Evolutionary conservation across 257 asterid species (phyloP), one percentile per base, ranked within the genome.

Genomic region (Solanum piurae): DNA sequence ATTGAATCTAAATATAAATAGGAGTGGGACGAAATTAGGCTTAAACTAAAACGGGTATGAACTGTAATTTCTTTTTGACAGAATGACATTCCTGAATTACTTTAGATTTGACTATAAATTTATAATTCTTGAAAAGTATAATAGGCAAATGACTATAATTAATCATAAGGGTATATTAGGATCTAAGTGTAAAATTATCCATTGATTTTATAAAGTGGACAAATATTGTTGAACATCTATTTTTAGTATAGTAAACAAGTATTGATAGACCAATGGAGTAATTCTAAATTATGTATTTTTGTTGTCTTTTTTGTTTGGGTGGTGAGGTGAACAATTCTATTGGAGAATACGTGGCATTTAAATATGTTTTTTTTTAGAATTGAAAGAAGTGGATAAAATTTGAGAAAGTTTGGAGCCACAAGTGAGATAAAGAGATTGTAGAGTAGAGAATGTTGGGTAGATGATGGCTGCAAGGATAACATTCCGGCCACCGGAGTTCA

Each of bases 391-490:
- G n/a, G 66, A 55, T 62, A 62, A 62, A 62, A 62, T 62, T 62
- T 23, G 71, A 62, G 14, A 62, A 62, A 23, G 6, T 62, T 62
- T 23, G 71, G 6, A 62, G 31, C 71, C 71, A 62, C 31, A 23
- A 23, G 31, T 9, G 69, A 60, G 27, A 4, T 60, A 60, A 62
- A 62, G 31, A n/a, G 31, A n/a, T 10, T 7, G 69, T 8, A 60
- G 69, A 9, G 12, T 9, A 60, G 69, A 49, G 69, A 21, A 62
- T 62, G 31, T 10, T n/a, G 71, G 33, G 31, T 62, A 62, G 71
- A 62, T 42, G 49, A 95, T 93, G 98, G 96, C 94, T 58, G 86
- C 94, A 91, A 86, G 52, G 91, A 92, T 88, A 64, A 68, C 94
- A 29, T 91, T 90, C 91, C 90, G 88, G 85, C 96, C 89, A 31